Evolutionary conservation across 768 basidiomycete genomes (phyloP).

Genomic region (Podaxis sp.): DNA sequence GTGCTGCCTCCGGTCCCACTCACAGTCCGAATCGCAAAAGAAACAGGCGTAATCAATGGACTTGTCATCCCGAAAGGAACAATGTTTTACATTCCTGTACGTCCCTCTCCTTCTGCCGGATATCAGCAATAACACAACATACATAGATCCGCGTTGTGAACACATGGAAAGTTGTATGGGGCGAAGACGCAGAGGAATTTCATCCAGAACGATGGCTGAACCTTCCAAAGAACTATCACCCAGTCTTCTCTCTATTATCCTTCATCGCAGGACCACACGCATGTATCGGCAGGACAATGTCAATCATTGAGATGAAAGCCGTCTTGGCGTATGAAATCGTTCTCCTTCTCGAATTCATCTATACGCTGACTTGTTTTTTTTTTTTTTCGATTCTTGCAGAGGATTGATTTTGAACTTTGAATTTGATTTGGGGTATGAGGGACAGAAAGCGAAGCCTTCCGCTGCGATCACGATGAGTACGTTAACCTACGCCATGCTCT

Average conservation of each 20-base stretch:
- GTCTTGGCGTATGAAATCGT: conserved; percentile 28
- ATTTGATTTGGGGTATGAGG: conserved; percentile 35
- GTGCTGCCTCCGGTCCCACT: conserved; percentile 38
- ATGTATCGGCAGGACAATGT: conserved; percentile 47
- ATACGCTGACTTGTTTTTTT: not conserved
- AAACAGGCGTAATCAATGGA: conserved; percentile 37
- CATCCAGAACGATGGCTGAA: conserved; percentile 43
- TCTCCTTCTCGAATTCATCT: not conserved
- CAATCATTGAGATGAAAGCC: conserved; percentile 44
- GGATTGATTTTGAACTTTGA: conserved; percentile 36
- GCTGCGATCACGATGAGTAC: conserved; percentile 44
- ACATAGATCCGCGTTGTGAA: conserved; percentile 45
- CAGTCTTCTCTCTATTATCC: conserved; percentile 32
- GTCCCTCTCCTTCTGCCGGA: not conserved
- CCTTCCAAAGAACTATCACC: conserved; percentile 30
- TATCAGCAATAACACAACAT: not conserved
- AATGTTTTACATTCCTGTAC: conserved; percentile 33
- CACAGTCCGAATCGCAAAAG: conserved; percentile 32
- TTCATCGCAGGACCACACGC: conserved; percentile 43
- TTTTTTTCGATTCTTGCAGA: conserved; percentile 8
- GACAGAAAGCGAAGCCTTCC: conserved; percentile 20
- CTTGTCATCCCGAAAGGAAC: conserved; percentile 40
- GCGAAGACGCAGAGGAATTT: conserved; percentile 49
- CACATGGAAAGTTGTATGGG: conserved; percentile 47
- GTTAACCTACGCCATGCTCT: conserved; percentile 10